Conservation (phyloP, 2,329 filamentous ascomycete species). For the Arthrobotrys entomopaga region DNA sequence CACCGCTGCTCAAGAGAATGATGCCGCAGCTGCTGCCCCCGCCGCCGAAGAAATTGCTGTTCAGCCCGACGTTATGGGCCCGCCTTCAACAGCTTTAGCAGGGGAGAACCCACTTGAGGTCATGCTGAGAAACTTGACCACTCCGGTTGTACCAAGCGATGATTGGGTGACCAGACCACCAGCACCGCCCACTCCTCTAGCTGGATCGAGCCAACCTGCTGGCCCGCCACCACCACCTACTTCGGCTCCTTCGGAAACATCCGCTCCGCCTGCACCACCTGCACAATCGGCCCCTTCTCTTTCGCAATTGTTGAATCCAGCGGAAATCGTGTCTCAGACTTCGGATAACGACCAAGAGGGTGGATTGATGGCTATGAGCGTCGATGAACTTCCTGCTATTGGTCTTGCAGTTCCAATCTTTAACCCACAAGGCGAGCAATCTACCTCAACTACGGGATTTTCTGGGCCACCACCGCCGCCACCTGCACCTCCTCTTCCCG, state of each 20-base stretch:
- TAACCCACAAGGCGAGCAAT: constrained; percentile 33
- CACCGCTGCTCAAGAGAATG: constrained; percentile 56
- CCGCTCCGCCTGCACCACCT: constrained; percentile 11
- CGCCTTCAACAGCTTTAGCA: constrained; percentile 21
- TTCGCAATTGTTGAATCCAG: constrained; percentile 45
- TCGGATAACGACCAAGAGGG: constrained; percentile 57
- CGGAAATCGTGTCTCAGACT: constrained; percentile 56
- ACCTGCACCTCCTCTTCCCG: constrained; percentile 28
- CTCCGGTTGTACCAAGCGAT: constrained; percentile 6
- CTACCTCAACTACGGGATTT: constrained; percentile 32
- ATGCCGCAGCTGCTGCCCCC: constrained; percentile 36
- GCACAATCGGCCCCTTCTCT: constrained; percentile 33
- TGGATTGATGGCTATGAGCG: constrained; percentile 63
- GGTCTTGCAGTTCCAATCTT: constrained; percentile 44
- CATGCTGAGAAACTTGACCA: constrained; percentile 24
- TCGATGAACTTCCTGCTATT: constrained; percentile 61
- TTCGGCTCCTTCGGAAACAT: neutral
- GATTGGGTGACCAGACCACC: neutral
- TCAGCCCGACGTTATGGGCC: constrained; percentile 34
- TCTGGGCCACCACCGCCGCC: constrained; percentile 36
- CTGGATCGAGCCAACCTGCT: constrained; percentile 9
- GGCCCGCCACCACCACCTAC: constrained; percentile 12
- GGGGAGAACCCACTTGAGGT: constrained; percentile 18
- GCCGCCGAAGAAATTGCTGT: constrained; percentile 22
- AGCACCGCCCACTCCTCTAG: neutral